Evolutionary conservation across 495 filamentous ascomycete genomes (phyloP).

Genomic region (Rostrohypoxylon terebratum): DNA sequence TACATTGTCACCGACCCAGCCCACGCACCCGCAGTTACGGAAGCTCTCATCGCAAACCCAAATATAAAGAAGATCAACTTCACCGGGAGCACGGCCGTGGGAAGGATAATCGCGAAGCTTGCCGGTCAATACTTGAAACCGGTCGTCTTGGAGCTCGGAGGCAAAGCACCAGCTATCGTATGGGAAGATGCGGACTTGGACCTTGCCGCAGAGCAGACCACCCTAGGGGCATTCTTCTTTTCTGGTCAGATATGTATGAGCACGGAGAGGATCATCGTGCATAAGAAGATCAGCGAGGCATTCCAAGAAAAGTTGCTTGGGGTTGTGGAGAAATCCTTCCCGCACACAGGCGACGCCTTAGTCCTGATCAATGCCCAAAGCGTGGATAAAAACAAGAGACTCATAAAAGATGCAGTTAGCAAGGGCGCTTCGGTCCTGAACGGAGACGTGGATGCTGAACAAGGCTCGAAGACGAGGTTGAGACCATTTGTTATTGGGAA

Average conservation of each 20-base stretch:
- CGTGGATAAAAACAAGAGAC: constrained; percentile 74
- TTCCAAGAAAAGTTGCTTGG: constrained; percentile 73
- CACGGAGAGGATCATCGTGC: constrained; percentile 88
- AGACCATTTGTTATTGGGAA: constrained; percentile 76
- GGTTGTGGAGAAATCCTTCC: constrained; percentile 63
- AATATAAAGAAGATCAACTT: constrained; percentile 74
- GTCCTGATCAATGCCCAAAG: constrained; percentile 70
- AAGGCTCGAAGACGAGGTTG: constrained; percentile 67
- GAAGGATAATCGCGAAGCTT: constrained; percentile 66
- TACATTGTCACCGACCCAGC: constrained; percentile 63
- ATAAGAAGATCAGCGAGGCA: constrained; percentile 70
- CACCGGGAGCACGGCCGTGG: constrained; percentile 71
- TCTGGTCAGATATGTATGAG: constrained; percentile 90
- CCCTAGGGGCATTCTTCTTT: constrained; percentile 66
- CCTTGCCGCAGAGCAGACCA: constrained; percentile 64
- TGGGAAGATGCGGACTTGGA: constrained; percentile 74
- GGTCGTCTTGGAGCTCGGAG: constrained; percentile 74
- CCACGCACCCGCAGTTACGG: constrained; percentile 66
- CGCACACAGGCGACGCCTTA: constrained; percentile 62
- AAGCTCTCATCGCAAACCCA: constrained; percentile 67
- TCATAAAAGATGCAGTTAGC: constrained; percentile 72
- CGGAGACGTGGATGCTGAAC: constrained; percentile 63
- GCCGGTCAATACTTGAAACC: constrained; percentile 76
- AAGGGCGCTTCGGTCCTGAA: constrained; percentile 76
- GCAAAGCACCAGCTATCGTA: constrained; percentile 73